Base-by-base conservation (phyloP, 2,329 filamentous ascomycete species). In the Pseudohalonectria lignicola region DNA sequence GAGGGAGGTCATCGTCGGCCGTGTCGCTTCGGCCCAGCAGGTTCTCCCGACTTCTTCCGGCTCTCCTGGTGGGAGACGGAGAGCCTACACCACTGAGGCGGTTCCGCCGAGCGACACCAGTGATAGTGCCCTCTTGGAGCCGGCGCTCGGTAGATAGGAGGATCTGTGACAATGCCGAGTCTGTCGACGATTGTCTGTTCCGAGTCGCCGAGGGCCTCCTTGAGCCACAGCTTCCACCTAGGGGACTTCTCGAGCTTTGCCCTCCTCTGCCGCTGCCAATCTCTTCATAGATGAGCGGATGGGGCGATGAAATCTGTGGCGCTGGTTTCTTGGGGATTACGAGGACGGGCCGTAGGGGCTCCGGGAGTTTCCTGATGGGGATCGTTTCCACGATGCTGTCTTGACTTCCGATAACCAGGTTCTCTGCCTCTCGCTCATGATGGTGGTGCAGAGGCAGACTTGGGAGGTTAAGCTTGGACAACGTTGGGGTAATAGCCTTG, bases 121-220 rank as follows among this genome's bases (percentile, higher is more conserved):
- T 45, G 30, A 35, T 35, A 28, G 28, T 41, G 5, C 43, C 50
- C 31, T 41, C 45, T 41, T 39, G 40, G 12, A 76, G 57, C 9
- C 71, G 58, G 53, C 66, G 57, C 19, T 74, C 72, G 1, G 71
- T 76, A 25, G 61, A 68, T 31, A 60, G 60, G 23, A 76, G 54
- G 20, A 76, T 76, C 42, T 67, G 57, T 1, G 63, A 58, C 19
- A 76, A 50, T 1, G 69, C 69, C 10, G 63, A 60, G 44, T 74
- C 71, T 0, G 68, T 61, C 28, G 53, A 57, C 36, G 49, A 48
- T 17, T 55, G 47, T 19, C 53, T 49, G 31, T 49, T 39, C 13
- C 48, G 45, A 1, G 48, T 41, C 20, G 39, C 43, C 16, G 41
- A 44, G 9, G 47, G 49, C 10, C 45, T 41, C 16, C 40, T 43